Evolutionary conservation across 352 stramenopile species (phyloP).

Genomic region (Globisporangium ultimum): DNA sequence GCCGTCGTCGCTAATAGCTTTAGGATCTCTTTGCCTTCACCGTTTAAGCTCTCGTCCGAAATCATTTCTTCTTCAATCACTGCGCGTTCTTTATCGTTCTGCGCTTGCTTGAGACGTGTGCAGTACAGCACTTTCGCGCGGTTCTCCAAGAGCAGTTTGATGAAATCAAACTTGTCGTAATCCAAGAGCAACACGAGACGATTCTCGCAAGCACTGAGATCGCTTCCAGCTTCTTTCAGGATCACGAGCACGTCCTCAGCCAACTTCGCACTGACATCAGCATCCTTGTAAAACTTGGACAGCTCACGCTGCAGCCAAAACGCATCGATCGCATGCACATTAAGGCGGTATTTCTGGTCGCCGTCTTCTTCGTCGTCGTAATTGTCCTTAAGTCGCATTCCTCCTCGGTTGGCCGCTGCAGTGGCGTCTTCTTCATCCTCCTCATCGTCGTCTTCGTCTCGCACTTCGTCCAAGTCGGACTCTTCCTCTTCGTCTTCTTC

Average conservation of each 20-base stretch:
- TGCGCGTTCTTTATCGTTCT: slow-evolving; percentile 89
- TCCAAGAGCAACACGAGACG: slow-evolving; percentile 96
- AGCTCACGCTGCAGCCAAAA: slow-evolving; percentile 98
- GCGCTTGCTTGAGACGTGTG: slow-evolving; percentile 95
- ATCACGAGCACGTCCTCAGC: slow-evolving; percentile 89
- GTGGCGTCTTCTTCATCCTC: slow-evolving; percentile 44
- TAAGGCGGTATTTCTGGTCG: slow-evolving; percentile 78
- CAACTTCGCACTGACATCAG: slow-evolving; percentile 89
- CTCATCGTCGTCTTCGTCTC: slow-evolving; percentile 55
- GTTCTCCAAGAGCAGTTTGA: slow-evolving; percentile 97
- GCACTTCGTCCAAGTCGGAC: slow-evolving; percentile 92
- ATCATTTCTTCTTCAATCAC: slow-evolving; percentile 91
- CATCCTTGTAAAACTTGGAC: slow-evolving; percentile 95
- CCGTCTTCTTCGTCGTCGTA: slow-evolving; percentile 64
- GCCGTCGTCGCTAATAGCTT: slow-evolving; percentile 87
- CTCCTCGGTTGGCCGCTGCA: slow-evolving; percentile 29
- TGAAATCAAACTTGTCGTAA: slow-evolving; percentile 99
- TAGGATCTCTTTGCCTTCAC: slow-evolving; percentile 89
- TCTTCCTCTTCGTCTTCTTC: slow-evolving; percentile 95
- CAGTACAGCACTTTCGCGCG: slow-evolving; percentile 95
- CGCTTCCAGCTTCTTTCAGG: slow-evolving; percentile 55
- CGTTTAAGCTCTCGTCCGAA: slow-evolving; percentile 76
- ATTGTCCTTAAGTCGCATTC: slow-evolving; percentile 74
- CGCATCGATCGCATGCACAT: slow-evolving; percentile 96
- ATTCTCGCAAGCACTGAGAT: slow-evolving; percentile 94